Conservation (phyloP, 495 filamentous ascomycete genomes). For the Achaetomiella virescens region DNA sequence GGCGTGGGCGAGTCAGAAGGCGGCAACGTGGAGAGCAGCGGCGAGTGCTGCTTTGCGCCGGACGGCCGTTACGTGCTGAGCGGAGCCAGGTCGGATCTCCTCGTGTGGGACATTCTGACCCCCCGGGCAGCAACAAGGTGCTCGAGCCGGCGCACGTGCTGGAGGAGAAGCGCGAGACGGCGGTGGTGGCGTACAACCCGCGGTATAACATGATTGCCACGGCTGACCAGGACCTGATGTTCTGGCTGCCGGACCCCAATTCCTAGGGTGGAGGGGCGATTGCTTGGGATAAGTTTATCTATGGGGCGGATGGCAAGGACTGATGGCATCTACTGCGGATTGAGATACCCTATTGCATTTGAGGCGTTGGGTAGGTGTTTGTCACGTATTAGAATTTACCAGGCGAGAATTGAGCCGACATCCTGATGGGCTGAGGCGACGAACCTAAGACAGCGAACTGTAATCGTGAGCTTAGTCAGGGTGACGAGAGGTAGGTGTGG, state of each 20-base stretch:
- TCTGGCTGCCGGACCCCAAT: slow-evolving; percentile 82
- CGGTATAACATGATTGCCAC: slow-evolving; percentile 83
- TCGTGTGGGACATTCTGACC: slow-evolving; percentile 75
- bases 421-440: too few relatives aligned
- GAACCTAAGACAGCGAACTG: too few relatives aligned
- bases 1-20: slow-evolving; percentile 42
- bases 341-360: slow-evolving; percentile 20
- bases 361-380: background rate
- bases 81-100: slow-evolving; percentile 62
- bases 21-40: slow-evolving; percentile 45
- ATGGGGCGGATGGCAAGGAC: slow-evolving; percentile 13
- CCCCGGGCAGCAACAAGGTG: slow-evolving; percentile 48
- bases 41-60: slow-evolving; percentile 80
- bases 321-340: slow-evolving; percentile 16
- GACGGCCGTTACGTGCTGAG: slow-evolving; percentile 84
- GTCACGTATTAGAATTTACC: background rate
- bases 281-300: background rate
- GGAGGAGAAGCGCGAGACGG: slow-evolving; percentile 59
- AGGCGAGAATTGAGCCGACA: background rate
- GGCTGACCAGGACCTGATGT: slow-evolving; percentile 78
- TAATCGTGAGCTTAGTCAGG: background rate
- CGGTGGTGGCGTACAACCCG: slow-evolving; percentile 81
- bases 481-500: background rate
- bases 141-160: slow-evolving; percentile 60
- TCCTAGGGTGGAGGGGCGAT: slow-evolving; percentile 20